Base-by-base conservation (phyloP, 2,329 filamentous ascomycete species). In the Iodosphaeria phyllophila region DNA sequence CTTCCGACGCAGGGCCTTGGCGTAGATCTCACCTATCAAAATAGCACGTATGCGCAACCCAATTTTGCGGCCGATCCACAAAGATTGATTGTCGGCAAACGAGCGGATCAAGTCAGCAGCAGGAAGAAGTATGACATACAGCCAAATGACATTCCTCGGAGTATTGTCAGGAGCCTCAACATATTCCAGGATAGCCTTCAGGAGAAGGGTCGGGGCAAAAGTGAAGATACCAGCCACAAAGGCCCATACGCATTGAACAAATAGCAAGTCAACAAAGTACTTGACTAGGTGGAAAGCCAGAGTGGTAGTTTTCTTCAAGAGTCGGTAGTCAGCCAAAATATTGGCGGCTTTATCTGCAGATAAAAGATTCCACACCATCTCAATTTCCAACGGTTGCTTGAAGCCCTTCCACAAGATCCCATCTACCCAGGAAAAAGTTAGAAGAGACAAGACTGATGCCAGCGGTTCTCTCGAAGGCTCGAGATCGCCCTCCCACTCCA, bases 21-120 rank as follows among this genome's bases (percentile, higher is more conserved):
- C 79, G 46, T 98, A 98, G 23, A 98, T 89, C 42, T 98, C 89
- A 28, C 89, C 89, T 35, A 98, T 82, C 32, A 98, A 83, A 42
- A 98, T 89, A 25, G 89, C 84, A 33, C 86, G 76, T 21, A 95
- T 62, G 32, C 82, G 75, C 39, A 98, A 86, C 50, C 84, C 93
- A 32, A 95, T 78, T 49, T 83, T 92, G 28, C 89, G 75, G 10
- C 89, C 89, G 30, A 92, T 76, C 78, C 80, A 98, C 0, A 98
- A 60, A 6, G 82, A 79, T 47, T 89, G 78, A 12, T 77, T 79
- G 47, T 89, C 82, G 16, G 73, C 73, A 13, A 92, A 59, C 5
- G 86, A 89, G 30, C 83, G 77, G 13, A 89, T 54, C 20, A 78
- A 62, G 30, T 89, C 83, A 6, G 84, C 75, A 20, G 83, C 60